Base-by-base conservation (phyloP, 2,329 filamentous ascomycete species). In the Ascomycota sp. region DNA sequence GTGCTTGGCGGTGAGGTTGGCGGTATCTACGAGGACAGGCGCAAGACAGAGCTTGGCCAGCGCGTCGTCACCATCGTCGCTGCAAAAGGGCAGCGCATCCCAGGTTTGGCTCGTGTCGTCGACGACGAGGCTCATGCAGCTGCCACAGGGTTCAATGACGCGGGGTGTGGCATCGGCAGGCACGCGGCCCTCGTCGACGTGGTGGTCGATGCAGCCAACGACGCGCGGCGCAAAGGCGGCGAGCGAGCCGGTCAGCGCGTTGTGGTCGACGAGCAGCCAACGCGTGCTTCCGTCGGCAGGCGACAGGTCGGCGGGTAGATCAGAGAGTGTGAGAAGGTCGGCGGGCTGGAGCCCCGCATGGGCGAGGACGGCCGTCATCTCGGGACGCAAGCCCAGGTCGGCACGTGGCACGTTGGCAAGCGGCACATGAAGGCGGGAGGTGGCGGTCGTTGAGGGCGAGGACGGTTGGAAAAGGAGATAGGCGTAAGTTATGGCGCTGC, bases 261-360 rank as follows among this genome's bases (percentile, higher is more conserved):
- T 89, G 58, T 89, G 81, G 53, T 89, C 80, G 4, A 89, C 77
- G 1, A 89, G 58, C 12, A 81, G 54, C 76, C 76, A 83, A 33
- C 57, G 59, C 1, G 76, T 75, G 32, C 16, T 24, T n/a, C 69
- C 64, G 24, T 64, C 58, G 0, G 68, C 59, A 7, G 30, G 25
- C 4, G 30, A 31, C 16, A 31, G 21, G 5, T 31, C 30, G 12
- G 16, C 16, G 9, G 76, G 58, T 0, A 68, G 56, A n/a, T 64
- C 59, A 4, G 57, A 59, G 10, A 68, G 50, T 8, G 63, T 84
- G 36, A 83, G 62, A 0, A 89, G 58, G 39, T 83, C 72, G 6
- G 57, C 56, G 2, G 64, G 52, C 2, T 58, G 49, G 3, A 82
- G 59, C 27, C 65, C 66, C 1, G 73, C 73, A 38, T 66, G 58